Conservation (phyloP, 192 early-diverging fungal species). For the Entomortierella lignicola region DNA sequence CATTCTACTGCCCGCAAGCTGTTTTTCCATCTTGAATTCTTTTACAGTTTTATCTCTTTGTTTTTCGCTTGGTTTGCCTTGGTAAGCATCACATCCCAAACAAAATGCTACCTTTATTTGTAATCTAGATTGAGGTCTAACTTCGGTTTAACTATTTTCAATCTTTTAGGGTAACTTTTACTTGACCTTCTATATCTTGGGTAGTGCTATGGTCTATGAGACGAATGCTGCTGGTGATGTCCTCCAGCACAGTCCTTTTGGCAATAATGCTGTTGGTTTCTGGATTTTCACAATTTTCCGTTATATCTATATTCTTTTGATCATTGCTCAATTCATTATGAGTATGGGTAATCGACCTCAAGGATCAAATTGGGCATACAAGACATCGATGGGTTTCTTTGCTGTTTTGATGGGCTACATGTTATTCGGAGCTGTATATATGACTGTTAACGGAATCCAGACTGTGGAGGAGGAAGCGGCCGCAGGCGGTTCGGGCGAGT, state of each 20-base stretch:
- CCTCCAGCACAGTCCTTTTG: slow-evolving; percentile 1
- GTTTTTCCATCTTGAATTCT: slow-evolving; percentile 80
- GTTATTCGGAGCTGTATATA: slow-evolving; percentile 56
- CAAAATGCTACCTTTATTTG: too few relatives aligned
- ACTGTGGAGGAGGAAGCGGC: neutral
- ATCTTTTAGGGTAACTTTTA: slow-evolving; percentile 7
- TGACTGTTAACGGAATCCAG: slow-evolving; percentile 51
- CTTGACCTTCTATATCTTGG: slow-evolving; percentile 11
- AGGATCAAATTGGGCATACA: slow-evolving; percentile 69
- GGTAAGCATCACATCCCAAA: slow-evolving; percentile 66
- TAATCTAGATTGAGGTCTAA: too few relatives aligned
- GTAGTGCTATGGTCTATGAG: neutral
- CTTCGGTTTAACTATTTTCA: too few relatives aligned
- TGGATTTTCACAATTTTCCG: slow-evolving; percentile 53
- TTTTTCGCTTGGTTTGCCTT: slow-evolving; percentile 93
- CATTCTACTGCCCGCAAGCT: slow-evolving; percentile 80
- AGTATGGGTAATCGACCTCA: slow-evolving; percentile 95
- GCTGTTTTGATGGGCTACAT: slow-evolving; percentile 60
- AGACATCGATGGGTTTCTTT: slow-evolving; percentile 53
- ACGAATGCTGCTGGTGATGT: neutral
- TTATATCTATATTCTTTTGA: slow-evolving; percentile 74
- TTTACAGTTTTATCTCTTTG: slow-evolving; percentile 84
- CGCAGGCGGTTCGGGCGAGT: neutral
- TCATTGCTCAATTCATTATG: slow-evolving; percentile 84
- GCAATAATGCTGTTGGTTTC: neutral